Percentiles rank a stretch among this genome's conserved stretches.
Evolutionary conservation across 2,329 filamentous ascomycete species (phyloP).

Genomic region (Bipolaris cookei): DNA sequence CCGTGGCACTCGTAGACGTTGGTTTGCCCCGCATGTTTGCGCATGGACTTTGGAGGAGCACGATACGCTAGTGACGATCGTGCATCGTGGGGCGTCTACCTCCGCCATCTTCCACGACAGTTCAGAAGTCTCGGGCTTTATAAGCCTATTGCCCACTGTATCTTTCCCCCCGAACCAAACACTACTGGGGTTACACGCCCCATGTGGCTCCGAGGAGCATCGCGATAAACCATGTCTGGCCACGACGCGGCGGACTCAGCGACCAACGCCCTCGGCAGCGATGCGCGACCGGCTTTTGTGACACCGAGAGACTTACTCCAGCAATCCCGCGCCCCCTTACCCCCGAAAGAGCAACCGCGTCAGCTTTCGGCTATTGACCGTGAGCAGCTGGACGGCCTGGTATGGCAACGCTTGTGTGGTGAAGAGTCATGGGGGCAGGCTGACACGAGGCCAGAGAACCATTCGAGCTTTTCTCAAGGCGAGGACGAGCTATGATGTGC

Average conservation of each 20-base stretch:
- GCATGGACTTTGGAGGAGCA: constrained; percentile 15
- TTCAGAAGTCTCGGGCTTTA: constrained; percentile 16
- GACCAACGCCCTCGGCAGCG: constrained; percentile 23
- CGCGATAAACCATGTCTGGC: constrained; percentile 48
- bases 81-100: constrained; percentile 20
- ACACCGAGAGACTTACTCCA: constrained; percentile 28
- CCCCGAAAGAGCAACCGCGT: constrained; percentile 38
- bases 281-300: constrained; percentile 33
- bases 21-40: constrained; percentile 18
- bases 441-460: constrained; percentile 62
- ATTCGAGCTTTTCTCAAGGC: constrained; percentile 96
- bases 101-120: constrained; percentile 16
- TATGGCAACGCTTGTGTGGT: constrained; percentile 53
- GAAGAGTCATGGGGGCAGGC: constrained; percentile 6
- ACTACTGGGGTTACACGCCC: constrained; percentile 20
- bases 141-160: constrained; percentile 14
- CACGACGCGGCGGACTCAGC: constrained; percentile 42
- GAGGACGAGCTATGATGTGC: constrained; percentile 95
- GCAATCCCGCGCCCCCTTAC: constrained; percentile 25
- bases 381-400: constrained; percentile 79
- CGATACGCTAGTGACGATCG: constrained; percentile 19
- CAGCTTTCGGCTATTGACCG: constrained; percentile 68
- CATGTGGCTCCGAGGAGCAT: constrained; percentile 48
- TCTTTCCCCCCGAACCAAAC: constrained; percentile 7
- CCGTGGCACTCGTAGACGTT: constrained; percentile 3